Conservation (phyloP, 2,329 filamentous ascomycete species). For the Acrocalymma vagum region DNA sequence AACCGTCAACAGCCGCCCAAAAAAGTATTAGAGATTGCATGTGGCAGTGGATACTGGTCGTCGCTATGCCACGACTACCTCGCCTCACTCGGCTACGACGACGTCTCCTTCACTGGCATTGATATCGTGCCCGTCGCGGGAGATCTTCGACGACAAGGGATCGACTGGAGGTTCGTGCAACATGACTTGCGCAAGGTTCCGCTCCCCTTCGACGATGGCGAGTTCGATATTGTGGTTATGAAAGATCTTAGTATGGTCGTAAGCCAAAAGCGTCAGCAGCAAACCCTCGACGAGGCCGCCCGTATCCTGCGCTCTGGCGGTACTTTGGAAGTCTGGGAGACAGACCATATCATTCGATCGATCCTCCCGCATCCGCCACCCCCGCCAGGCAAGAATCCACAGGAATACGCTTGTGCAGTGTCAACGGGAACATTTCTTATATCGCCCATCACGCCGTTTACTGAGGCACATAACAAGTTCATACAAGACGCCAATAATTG, state of each 20-base stretch:
- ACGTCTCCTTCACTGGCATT: conserved; percentile 81
- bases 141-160: conserved; percentile 72
- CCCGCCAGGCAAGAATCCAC: conserved; percentile 63
- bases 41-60: conserved; percentile 90
- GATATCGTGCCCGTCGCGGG: conserved; percentile 80
- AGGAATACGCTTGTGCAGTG: conserved; percentile 70
- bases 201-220: conserved; percentile 78
- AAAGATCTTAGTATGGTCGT: conserved; percentile 83
- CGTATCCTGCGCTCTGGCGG: conserved; percentile 81
- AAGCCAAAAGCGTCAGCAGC: conserved; percentile 61
- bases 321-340: conserved; percentile 87
- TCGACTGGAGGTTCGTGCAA: conserved; percentile 89
- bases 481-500: conserved; percentile 85
- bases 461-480: conserved; percentile 81
- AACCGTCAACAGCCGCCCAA: conserved; percentile 73
- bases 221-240: conserved; percentile 88
- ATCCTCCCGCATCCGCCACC: conserved; percentile 79
- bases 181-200: conserved; percentile 81
- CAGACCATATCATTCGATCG: conserved; percentile 84
- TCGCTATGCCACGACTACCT: conserved; percentile 86
- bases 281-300: conserved; percentile 77
- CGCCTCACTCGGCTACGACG: conserved; percentile 69
- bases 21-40: conserved; percentile 85
- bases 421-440: conserved; percentile 83
- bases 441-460: conserved; percentile 82